Evolutionary conservation across 352 stramenopile species (phyloP).

Genomic region (Globisporangium uncinulatum): DNA sequence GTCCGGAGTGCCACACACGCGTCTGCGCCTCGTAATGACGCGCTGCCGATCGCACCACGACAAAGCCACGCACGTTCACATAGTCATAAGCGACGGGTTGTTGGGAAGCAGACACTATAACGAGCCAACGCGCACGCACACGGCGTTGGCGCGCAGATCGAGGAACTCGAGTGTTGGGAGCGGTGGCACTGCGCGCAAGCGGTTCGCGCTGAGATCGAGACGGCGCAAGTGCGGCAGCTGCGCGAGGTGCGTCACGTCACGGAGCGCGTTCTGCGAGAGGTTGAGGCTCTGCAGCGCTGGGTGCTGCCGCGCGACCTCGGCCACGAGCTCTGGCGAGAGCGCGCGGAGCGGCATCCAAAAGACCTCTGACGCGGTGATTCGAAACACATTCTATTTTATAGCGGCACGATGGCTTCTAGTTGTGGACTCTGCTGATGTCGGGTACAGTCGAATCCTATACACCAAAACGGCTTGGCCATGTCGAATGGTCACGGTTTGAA

Average conservation of each 20-base stretch:
- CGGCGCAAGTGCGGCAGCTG: conserved; percentile 40
- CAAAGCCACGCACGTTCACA: background rate
- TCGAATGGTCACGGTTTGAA: background rate
- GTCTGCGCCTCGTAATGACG: conserved; percentile 35
- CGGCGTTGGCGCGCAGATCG: conserved; percentile 42
- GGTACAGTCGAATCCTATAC: no score
- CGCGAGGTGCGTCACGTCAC: conserved; percentile 40
- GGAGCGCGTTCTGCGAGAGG: conserved; percentile 51
- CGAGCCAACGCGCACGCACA: conserved; percentile 20
- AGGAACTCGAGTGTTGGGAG: conserved; percentile 31
- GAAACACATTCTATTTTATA: background rate
- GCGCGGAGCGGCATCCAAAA: conserved; percentile 36
- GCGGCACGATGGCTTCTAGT: no score
- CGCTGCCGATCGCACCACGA: conserved; percentile 13
- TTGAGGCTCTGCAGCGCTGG: conserved; percentile 59
- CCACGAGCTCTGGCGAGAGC: conserved; percentile 58
- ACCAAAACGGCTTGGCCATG: background rate
- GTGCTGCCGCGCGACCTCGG: conserved; percentile 53
- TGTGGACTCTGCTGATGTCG: no score
- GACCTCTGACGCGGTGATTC: no score
- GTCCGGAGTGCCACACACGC: conserved; percentile 24
- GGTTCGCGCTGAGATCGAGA: conserved; percentile 60
- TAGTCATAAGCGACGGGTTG: background rate
- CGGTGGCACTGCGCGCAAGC: conserved; percentile 27
- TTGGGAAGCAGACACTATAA: background rate